Base-by-base conservation (phyloP, 2,329 filamentous ascomycete genomes). In the Bimuria novae-zelandiae region DNA sequence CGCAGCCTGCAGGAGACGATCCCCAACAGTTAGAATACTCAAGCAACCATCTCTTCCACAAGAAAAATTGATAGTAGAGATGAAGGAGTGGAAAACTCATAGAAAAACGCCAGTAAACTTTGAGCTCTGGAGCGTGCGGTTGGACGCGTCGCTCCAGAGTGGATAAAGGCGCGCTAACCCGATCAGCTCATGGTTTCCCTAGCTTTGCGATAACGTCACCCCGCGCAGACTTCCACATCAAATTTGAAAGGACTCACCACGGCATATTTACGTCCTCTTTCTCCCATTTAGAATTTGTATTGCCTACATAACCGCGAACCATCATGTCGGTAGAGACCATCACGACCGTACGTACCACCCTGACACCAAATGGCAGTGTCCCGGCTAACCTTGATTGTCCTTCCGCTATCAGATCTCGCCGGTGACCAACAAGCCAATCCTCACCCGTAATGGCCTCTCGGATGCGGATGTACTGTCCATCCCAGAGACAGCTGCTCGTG, bases 381-480 rank as follows among this genome's bases (percentile, higher is more conserved):
- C 12, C 33, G 4, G 33, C 33, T 36, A n/a, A 36, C 5, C 33
- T 36, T 12, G n/a, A n/a, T n/a, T n/a, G 14, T 36, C 8, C 16
- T n/a, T n/a, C 10, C 25, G 25, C 25, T 8, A 16, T 17, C 33
- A 36, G 33, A 92, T 97, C 75, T 97, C 93, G 3, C 93, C 93
- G 51, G 88, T 85, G 59, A 97, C 92, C 61, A 93, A 94, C 76
- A 86, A 92, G 78, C 82, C 89, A 51, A 85, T 97, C 73, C 75
- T 96, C 61, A 90, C 88, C 55, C 86, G 92, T 62, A 86, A 86
- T 73, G 91, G 90, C 63, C 81, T 89, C 61, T 88, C 89, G 39
- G 76, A 84, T 32, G 76, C 82, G 23, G 89, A 96, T 59, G 80
- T 96, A 44, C 79, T 87, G 45, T 76, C 82, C 51, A 79, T 97